Evolutionary conservation across 1,139 yeast species (phyloP).

Genomic region (Candida tropicalis): DNA sequence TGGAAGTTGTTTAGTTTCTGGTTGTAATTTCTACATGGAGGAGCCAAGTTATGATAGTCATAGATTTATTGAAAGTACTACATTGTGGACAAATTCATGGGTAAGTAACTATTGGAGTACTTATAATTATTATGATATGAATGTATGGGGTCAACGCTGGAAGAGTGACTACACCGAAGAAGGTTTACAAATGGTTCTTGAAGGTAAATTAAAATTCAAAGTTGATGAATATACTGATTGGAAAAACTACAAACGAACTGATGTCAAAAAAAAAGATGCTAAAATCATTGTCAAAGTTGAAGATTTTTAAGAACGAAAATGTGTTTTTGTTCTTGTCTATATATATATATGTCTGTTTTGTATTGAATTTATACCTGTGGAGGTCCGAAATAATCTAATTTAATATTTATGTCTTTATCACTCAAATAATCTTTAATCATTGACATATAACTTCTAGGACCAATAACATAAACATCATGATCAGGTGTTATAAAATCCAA

Average conservation of each 20-base stretch:
- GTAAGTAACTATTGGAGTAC: slow-evolving; percentile 34
- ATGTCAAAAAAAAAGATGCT: slow-evolving; percentile 34
- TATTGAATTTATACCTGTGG: slow-evolving; percentile 11
- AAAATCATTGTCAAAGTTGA: slow-evolving; percentile 42
- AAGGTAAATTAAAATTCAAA: slow-evolving; percentile 32
- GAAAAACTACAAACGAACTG: slow-evolving; percentile 33
- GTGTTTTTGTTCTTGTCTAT: background rate
- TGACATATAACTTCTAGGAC: slow-evolving; percentile 39
- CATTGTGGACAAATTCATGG: slow-evolving; percentile 41
- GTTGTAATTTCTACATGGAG: slow-evolving; percentile 34
- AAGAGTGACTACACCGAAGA: background rate
- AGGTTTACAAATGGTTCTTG: slow-evolving; percentile 31
- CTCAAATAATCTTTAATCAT: slow-evolving; percentile 22
- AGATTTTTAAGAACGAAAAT: slow-evolving; percentile 27
- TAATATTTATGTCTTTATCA: slow-evolving; percentile 14
- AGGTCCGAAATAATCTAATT: slow-evolving; percentile 19
- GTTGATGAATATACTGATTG: slow-evolving; percentile 40
- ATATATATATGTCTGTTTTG: too few species aligned
- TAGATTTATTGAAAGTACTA: slow-evolving; percentile 24
- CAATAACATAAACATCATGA: slow-evolving; percentile 33
- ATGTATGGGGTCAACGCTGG: slow-evolving; percentile 34
- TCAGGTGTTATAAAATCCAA: slow-evolving; percentile 19
- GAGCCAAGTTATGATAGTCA: slow-evolving; percentile 42
- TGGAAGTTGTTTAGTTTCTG: slow-evolving; percentile 38
- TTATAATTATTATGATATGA: slow-evolving; percentile 40